These are phyloP conservation scores for Lupinus albus DNA, from an alignment of 306 rosid species.

Conservation along the genomic window DNA sequence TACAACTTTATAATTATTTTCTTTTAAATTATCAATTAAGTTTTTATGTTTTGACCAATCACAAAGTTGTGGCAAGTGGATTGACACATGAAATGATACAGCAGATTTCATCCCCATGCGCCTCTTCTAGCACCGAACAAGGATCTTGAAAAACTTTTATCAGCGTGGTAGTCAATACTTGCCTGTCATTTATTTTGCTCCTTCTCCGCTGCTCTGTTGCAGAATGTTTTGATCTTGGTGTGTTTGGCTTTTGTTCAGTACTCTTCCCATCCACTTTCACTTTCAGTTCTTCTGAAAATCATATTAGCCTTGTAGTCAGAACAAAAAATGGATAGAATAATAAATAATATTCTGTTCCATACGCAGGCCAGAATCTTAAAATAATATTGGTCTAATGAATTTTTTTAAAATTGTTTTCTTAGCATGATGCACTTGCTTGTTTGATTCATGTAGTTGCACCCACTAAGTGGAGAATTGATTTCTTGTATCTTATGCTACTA, in stretches of 20 bases:
- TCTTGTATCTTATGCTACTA: not conserved
- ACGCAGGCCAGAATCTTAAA: not conserved
- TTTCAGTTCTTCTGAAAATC: constrained; percentile 50
- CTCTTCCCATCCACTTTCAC: constrained; percentile 67
- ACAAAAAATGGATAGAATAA: not conserved
- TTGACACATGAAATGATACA: too few species aligned
- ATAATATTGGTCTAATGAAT: not conserved
- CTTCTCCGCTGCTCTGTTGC: constrained; percentile 98
- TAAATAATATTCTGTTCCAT: too few species aligned
- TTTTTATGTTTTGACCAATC: too few species aligned
- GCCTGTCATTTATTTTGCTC: constrained; percentile 98
- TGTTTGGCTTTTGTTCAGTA: constrained; percentile 85
- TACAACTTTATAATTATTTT: too few species aligned
- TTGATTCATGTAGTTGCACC: not conserved
- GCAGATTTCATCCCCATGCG: too few species aligned
- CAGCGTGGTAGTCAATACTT: constrained; percentile 40
- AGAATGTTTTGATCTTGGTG: constrained; percentile 97
- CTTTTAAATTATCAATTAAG: too few species aligned
- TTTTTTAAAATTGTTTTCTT: too few species aligned
- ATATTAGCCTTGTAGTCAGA: constrained; percentile 21
- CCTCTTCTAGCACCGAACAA: not conserved
- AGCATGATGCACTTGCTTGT: not conserved
- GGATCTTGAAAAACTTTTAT: constrained; percentile 8
- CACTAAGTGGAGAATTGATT: not conserved
- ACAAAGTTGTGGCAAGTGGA: too few species aligned